Conservation (phyloP, 2,329 filamentous ascomycete genomes). For the Colletotrichum sidae region DNA sequence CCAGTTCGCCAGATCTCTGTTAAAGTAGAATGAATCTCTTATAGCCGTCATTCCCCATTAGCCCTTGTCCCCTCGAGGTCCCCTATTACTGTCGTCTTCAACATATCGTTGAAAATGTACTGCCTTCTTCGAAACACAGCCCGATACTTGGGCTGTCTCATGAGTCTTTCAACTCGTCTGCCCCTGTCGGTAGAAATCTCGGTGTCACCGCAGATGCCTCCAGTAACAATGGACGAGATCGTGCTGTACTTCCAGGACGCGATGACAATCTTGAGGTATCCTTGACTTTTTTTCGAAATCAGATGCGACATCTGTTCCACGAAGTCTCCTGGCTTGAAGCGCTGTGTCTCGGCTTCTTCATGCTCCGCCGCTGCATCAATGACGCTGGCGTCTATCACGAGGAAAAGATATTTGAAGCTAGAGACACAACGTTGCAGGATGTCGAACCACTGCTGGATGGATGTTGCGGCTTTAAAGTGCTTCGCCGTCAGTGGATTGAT, state of each 20-base stretch:
- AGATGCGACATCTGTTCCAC: neutral
- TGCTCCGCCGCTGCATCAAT: neutral
- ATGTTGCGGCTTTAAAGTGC: neutral
- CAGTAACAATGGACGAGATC: neutral
- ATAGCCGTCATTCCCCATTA: too few species aligned
- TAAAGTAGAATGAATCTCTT: too few species aligned
- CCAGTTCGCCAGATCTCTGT: too few species aligned
- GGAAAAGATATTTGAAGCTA: neutral
- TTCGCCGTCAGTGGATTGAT: neutral
- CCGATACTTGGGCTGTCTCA: neutral
- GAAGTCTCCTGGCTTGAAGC: neutral
- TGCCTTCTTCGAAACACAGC: neutral
- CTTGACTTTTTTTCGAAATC: neutral
- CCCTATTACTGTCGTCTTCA: too few species aligned
- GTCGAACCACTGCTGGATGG: neutral
- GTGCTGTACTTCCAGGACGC: slow-evolving; percentile 1
- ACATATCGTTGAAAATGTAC: neutral
- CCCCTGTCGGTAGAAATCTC: slow-evolving; percentile 7
- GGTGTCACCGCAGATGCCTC: neutral
- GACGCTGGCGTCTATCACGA: neutral
- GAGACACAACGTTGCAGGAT: neutral
- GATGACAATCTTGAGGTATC: neutral
- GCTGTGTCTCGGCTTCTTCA: neutral
- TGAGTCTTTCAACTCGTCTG: neutral
- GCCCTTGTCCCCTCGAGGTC: too few species aligned